Evolutionary conservation across 2,329 filamentous ascomycete species (phyloP).

Genomic region (Curvularia sp.): DNA sequence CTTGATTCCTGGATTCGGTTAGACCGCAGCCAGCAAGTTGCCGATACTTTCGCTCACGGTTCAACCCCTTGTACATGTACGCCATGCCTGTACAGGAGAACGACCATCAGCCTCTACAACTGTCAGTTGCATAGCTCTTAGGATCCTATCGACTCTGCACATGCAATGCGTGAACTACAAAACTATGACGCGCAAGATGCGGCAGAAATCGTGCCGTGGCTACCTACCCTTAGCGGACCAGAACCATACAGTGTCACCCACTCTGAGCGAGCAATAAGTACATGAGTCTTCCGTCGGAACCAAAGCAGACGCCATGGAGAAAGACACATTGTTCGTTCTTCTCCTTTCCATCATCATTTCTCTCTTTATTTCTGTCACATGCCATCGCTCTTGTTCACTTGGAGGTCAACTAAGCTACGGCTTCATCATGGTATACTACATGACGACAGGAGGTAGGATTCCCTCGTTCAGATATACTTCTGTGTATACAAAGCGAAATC

Average conservation of each 20-base stretch:
- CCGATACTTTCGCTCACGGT: background rate
- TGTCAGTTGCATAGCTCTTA: background rate
- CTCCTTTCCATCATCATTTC: background rate
- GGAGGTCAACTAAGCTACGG: background rate
- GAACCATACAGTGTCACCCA: conserved; percentile 12
- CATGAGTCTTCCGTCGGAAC: conserved; percentile 5
- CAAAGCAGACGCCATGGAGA: background rate
- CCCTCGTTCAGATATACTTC: background rate
- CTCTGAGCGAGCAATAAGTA: conserved; percentile 5
- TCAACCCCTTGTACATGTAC: background rate
- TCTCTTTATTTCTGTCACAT: background rate
- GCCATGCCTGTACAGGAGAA: background rate
- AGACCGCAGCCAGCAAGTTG: background rate
- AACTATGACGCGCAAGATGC: background rate
- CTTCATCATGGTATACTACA: background rate
- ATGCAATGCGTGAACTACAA: background rate
- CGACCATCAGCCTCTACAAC: background rate
- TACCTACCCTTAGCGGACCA: conserved; percentile 7
- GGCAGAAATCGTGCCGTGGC: background rate
- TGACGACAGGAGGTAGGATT: background rate
- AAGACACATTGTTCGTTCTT: background rate
- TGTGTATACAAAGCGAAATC: background rate
- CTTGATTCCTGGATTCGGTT: background rate
- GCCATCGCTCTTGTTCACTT: background rate
- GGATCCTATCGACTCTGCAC: background rate